Conservation (phyloP, 148 eudicot genomes). For the Simmondsia chinensis region DNA sequence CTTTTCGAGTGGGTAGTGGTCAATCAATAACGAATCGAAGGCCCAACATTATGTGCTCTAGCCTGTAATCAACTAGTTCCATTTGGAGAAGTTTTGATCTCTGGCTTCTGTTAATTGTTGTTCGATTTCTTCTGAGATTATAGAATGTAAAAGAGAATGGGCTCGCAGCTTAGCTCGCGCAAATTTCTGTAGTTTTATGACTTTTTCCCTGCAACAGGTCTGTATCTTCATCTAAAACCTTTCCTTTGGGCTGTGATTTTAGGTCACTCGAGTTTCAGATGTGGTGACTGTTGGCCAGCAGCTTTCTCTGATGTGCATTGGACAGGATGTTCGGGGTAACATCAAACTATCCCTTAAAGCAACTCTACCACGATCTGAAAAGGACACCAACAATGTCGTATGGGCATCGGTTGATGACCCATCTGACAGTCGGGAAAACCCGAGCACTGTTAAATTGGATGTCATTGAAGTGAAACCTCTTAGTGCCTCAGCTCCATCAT, state of each 20-base stretch:
- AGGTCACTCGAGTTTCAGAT: slow-evolving; percentile 77
- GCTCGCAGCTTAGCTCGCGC: no score
- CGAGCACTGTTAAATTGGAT: slow-evolving; percentile 14
- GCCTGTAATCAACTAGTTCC: no score
- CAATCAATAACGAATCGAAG: no score
- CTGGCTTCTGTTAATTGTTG: no score
- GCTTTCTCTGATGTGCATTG: slow-evolving; percentile 73
- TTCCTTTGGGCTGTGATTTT: slow-evolving; percentile 1
- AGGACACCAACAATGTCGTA: slow-evolving; percentile 10
- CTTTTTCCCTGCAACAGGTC: neutral
- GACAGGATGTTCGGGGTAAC: slow-evolving; percentile 85
- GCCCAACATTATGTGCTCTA: no score
- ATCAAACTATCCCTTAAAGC: slow-evolving; percentile 84
- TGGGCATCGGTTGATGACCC: slow-evolving; percentile 18
- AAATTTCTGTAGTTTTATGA: no score
- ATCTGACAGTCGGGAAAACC: slow-evolving; percentile 20
- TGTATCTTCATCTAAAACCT: neutral
- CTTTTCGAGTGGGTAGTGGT: no score
- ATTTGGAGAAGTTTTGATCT: no score
- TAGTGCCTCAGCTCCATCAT: slow-evolving; percentile 19
- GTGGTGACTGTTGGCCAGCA: slow-evolving; percentile 72
- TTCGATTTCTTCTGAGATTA: no score
- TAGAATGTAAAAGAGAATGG: no score
- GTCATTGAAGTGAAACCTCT: slow-evolving; percentile 13
- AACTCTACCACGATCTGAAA: slow-evolving; percentile 28